Conservation (phyloP, 2,329 filamentous ascomycete genomes). For the Neoscytalidium dimidiatum region DNA sequence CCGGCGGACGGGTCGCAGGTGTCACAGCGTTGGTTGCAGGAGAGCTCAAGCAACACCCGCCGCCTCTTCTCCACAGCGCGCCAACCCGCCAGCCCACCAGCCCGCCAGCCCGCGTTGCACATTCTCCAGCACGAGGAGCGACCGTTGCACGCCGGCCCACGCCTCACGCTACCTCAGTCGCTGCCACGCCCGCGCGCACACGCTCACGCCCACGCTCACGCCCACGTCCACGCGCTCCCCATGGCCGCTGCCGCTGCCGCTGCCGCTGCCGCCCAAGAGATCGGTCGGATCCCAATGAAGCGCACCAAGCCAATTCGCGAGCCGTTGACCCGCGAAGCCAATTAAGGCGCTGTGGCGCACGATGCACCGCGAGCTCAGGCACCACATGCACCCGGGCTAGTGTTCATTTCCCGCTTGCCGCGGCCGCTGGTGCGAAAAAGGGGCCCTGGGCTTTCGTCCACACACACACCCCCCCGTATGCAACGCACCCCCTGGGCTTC, state of each 20-base stretch:
- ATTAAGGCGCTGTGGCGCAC: background rate
- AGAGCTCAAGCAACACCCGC: background rate
- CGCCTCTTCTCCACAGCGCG: background rate
- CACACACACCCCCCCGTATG: no score
- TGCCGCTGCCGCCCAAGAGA: background rate
- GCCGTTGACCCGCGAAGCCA: constrained; percentile 8
- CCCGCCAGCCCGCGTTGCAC: constrained; percentile 11
- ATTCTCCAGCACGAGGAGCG: constrained; percentile 1
- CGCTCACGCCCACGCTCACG: no score
- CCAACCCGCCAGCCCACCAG: no score
- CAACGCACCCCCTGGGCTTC: background rate
- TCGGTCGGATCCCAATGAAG: background rate
- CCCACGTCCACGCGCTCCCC: no score
- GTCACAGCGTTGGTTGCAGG: background rate
- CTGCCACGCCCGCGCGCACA: no score
- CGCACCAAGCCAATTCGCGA: background rate
- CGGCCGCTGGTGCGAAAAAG: constrained; percentile 12
- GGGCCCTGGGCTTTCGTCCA: background rate
- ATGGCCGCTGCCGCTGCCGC: background rate
- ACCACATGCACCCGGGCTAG: background rate
- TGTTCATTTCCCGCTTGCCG: constrained; percentile 18
- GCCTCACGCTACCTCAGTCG: no score
- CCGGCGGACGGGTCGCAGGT: background rate
- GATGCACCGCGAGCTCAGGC: constrained; percentile 14
- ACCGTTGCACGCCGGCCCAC: no score